Evolutionary conservation across 805 yeast species (phyloP), one percentile per base, ranked within the genome.

Genomic region (Yamadazyma insecticola): DNA sequence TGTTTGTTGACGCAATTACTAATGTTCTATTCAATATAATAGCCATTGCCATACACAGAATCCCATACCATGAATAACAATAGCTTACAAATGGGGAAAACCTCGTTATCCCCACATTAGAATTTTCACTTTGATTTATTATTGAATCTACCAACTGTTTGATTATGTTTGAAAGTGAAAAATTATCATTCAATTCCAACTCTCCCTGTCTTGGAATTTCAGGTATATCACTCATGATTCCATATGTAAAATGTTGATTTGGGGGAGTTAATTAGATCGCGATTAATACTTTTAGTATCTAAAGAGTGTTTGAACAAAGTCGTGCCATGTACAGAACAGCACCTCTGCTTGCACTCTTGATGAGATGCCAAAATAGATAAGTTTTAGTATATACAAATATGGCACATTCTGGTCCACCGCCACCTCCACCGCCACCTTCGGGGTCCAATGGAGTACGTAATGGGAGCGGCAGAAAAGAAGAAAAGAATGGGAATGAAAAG

Each of bases 11-110:
- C 2, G 70, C 70, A 33, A 63, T 44, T 5, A 54, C 56, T 32
- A 57, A 32, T 1, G 70, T 63, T 12, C 70, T 37, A 37, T 63
- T 63, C 36, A 63, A 45, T 2, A 63, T 32, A 8, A 64, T 45
- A 1, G 68, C 63, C 61, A 63, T 59, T 5, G 56, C 30, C 28
- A 65, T 45, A 33, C 69, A 62, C 16, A 57, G 26, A 13, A 63
- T 29, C 1, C 69, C 72, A 35, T 65, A 65, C 5, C 50, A 30
- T 9, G 67, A 60, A 29, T 57, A 60, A 33, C 60, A 51, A 39
- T 61, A 65, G n/a, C 50, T 36, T n/a, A 36, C 22, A 28, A 36
- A 41, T 13, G 41, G 30, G 3, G 36, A 23, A 3, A 41, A 10
- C 16, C 31, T 29, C 5, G 32, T 14, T 12, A 33, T 22, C 2